Evolutionary conservation across 2,329 filamentous ascomycete genomes (phyloP), one percentile per base, ranked within the genome.

Genomic region (Ophiostoma novo-ulmi): DNA sequence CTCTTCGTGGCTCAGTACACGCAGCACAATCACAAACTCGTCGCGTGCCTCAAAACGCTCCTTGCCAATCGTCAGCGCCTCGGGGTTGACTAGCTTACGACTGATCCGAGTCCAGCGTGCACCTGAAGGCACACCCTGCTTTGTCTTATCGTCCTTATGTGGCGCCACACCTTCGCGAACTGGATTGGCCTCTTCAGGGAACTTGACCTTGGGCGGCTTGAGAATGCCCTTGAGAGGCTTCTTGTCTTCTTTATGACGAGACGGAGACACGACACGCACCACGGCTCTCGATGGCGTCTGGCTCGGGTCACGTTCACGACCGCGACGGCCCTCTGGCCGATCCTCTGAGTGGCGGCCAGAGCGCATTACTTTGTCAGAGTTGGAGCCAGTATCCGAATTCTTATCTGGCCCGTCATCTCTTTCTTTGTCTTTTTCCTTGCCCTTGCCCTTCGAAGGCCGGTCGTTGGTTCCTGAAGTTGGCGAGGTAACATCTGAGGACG

Each of bases 81-180:
- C 91, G 0, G 94, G 93, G 75, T 96, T 97, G 76, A 98, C 94
- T 70, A 97, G 85, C 74, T 90, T 89, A 71, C 94, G 88, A 77
- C 91, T 92, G 77, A 98, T 94, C 81, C 95, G 97, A 66, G 94
- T 97, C 94, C 94, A 97, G 70, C 93, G 87, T 44, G 94, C 94
- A 71, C 91, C 91, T 0, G 89, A 81, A 0, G 91, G 91, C 41
- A 93, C 91, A 26, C 63, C 63, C 55, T 92, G 88, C 76, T 86
- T 88, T 65, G 84, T 89, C 79, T 90, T 89, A 67, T 92, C 89
- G 77, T 97, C 93, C 80, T 97, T 97, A 77, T 97, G 87, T n/a
- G 94, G 94, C 1, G 94, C 93, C 7, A 97, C 94, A 20, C 94
- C 94, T 78, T 97, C 94, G 26, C 94, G 87, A 48, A 96, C 85